Conservation (phyloP, 2,329 filamentous ascomycete genomes). For the Thielaviopsis euricoi region DNA sequence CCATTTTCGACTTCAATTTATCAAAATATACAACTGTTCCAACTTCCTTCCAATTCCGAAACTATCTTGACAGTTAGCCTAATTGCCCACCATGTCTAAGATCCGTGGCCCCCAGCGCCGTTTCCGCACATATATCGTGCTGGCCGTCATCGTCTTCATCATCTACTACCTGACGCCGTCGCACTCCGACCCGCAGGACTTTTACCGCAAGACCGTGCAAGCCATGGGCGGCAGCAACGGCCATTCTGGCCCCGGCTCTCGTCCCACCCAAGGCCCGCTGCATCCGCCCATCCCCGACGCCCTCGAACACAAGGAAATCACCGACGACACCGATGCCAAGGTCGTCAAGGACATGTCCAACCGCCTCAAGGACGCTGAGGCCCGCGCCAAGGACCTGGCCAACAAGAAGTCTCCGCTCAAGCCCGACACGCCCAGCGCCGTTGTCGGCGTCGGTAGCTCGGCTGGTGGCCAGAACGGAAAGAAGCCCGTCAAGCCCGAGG, state of each 20-base stretch:
- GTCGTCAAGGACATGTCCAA: slow-evolving; percentile 35
- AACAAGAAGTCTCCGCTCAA: slow-evolving; percentile 48
- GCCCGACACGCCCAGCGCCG: slow-evolving; percentile 39
- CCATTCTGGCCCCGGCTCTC: slow-evolving; percentile 25
- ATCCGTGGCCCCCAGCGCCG: slow-evolving; percentile 8
- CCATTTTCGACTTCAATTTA: neutral
- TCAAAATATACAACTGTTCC: neutral
- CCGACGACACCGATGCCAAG: slow-evolving; percentile 3
- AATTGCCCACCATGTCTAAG: slow-evolving; percentile 4
- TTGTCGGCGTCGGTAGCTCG: slow-evolving; percentile 43
- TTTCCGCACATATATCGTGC: slow-evolving; percentile 6
- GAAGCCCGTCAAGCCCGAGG: slow-evolving; percentile 25
- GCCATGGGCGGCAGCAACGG: slow-evolving; percentile 31
- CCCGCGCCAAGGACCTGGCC: slow-evolving; percentile 50
- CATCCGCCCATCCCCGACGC: slow-evolving; percentile 39
- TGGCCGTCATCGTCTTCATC: slow-evolving; percentile 7
- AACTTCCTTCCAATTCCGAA: neutral
- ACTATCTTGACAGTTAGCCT: neutral
- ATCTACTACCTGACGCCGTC: slow-evolving; percentile 11
- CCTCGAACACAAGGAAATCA: slow-evolving; percentile 26
- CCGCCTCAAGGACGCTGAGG: slow-evolving; percentile 51
- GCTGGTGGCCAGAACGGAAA: slow-evolving; percentile 34
- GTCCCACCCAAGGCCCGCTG: slow-evolving; percentile 29
- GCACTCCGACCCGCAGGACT: slow-evolving; percentile 25
- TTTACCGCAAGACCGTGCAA: slow-evolving; percentile 42